Evolutionary conservation across 208 protist species (phyloP), one percentile per base, ranked within the genome.

Genomic region (Endotrypanum monterogeii): DNA sequence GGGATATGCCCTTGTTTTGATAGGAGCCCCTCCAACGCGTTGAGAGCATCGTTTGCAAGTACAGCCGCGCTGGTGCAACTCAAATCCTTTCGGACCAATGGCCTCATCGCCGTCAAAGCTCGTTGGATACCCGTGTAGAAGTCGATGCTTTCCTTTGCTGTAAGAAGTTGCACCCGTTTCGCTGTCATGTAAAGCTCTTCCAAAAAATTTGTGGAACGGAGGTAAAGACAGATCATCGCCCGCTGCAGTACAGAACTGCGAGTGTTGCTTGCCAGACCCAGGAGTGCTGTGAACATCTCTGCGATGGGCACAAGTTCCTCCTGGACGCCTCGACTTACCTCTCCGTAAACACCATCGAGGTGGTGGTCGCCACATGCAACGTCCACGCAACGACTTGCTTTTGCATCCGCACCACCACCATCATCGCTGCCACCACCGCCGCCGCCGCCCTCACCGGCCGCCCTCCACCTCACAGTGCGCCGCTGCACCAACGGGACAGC

Each of bases 131-230:
- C 75, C 4, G 74, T 25, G 75, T 85, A 89, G 62, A 82, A 83
- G 35, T 28, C 73, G 25, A 82, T 75, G 73, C 85, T 89, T 18
- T 67, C 71, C 16, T 73, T 52, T 7, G 85, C 85, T 2, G 76
- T 85, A 32, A 89, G 78, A 70, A 89, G 74, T 74, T 89, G 82
- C 73, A 89, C 82, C 11, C 74, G 76, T 8, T 46, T 76, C 48
- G 80, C 82, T 3, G 74, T 78, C 7, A 50, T 48, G 48, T 79
- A 71, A 25, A 86, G 68, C 74, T 87, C 82, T 32, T 78, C 58
- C 7, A 83, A 41, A 35, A 82, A 82, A 58, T 83, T 85, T 0
- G 85, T 85, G 35, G 82, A 30, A 30, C 82, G 78, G 41, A 83
- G 82, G 51, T 85, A 86, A 41, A 86, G 23, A 67, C 55, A 81